Evolutionary conservation across 2,329 filamentous ascomycete species (phyloP).

Genomic region (Neonectria magnoliae): DNA sequence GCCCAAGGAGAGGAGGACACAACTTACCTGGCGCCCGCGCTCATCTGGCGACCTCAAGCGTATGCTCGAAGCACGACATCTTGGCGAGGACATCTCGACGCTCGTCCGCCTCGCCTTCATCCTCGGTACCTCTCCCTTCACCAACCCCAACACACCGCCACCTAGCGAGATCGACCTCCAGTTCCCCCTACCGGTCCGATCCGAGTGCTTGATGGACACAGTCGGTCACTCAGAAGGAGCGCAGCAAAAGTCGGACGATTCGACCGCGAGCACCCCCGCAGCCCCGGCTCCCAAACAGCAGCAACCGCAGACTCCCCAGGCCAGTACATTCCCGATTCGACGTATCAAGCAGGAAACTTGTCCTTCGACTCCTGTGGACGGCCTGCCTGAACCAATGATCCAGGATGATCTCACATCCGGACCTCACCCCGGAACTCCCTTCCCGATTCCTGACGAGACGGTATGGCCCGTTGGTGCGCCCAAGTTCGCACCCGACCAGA

Average conservation of each 20-base stretch:
- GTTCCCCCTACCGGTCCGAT: slow-evolving; percentile 51
- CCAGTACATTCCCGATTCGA: slow-evolving; percentile 44
- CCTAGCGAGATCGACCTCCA: slow-evolving; percentile 52
- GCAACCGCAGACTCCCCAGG: slow-evolving; percentile 44
- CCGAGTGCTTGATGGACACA: slow-evolving; percentile 49
- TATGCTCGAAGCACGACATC: slow-evolving; percentile 56
- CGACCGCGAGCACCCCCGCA: slow-evolving; percentile 38
- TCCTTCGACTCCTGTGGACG: slow-evolving; percentile 48
- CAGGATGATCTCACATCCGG: slow-evolving; percentile 47
- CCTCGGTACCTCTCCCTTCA: slow-evolving; percentile 54
- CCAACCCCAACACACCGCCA: slow-evolving; percentile 48
- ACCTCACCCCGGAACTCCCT: slow-evolving; percentile 54
- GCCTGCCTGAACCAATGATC: slow-evolving; percentile 46
- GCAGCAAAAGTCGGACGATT: slow-evolving; percentile 42
- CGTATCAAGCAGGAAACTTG: slow-evolving; percentile 50
- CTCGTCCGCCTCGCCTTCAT: slow-evolving; percentile 57
- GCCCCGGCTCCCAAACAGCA: slow-evolving; percentile 43
- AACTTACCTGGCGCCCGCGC: slow-evolving; percentile 53
- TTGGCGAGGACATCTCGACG: slow-evolving; percentile 52
- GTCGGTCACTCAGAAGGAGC: slow-evolving; percentile 41
- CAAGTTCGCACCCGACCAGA: slow-evolving; percentile 52
- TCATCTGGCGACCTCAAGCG: slow-evolving; percentile 56
- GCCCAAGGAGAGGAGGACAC: slow-evolving; percentile 55
- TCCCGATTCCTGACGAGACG: slow-evolving; percentile 52
- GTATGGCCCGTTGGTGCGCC: slow-evolving; percentile 52